Conservation (phyloP, 768 basidiomycete species). For the Podaxis carcinomalis region DNA sequence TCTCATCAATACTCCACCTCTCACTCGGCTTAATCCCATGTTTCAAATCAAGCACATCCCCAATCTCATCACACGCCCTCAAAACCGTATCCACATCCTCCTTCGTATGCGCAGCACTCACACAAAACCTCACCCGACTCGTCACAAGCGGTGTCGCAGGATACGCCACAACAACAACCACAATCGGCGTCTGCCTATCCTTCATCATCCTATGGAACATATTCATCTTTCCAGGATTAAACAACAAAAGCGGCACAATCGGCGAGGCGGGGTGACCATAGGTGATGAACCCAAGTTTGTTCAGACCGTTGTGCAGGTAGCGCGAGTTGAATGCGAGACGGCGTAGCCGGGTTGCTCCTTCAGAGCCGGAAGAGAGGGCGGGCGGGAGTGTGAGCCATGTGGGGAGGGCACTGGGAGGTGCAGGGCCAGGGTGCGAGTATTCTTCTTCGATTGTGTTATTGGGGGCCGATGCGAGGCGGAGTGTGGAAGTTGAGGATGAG, state of each 20-base stretch:
- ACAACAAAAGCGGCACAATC: constrained; percentile 88
- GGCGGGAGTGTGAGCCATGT: constrained; percentile 76
- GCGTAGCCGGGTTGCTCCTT: constrained; percentile 78
- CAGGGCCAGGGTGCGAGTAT: constrained; percentile 62
- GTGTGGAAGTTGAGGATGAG: constrained; percentile 24
- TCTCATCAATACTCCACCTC: constrained; percentile 76
- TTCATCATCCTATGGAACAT: constrained; percentile 89
- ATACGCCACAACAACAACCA: constrained; percentile 88
- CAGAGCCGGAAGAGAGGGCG: constrained; percentile 71
- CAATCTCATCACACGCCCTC: constrained; percentile 87
- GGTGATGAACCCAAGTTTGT: constrained; percentile 94
- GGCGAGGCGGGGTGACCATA: constrained; percentile 91
- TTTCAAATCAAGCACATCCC: constrained; percentile 87
- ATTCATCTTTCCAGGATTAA: constrained; percentile 92
- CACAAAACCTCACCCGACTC: constrained; percentile 87
- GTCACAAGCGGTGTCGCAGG: constrained; percentile 89
- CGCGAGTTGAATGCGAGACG: constrained; percentile 94
- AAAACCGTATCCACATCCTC: constrained; percentile 89
- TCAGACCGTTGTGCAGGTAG: constrained; percentile 82
- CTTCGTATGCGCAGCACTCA: constrained; percentile 95
- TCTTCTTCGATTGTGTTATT: constrained; percentile 28
- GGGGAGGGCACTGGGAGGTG: constrained; percentile 60
- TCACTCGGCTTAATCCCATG: constrained; percentile 52
- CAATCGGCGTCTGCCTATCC: constrained; percentile 72
- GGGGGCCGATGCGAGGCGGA: constrained; percentile 26